Percentiles rank a stretch among this genome's conserved stretches.
Evolutionary conservation across 169 alveolate genomes (phyloP).

Genomic region (Plasmodium gallinaceum): DNA sequence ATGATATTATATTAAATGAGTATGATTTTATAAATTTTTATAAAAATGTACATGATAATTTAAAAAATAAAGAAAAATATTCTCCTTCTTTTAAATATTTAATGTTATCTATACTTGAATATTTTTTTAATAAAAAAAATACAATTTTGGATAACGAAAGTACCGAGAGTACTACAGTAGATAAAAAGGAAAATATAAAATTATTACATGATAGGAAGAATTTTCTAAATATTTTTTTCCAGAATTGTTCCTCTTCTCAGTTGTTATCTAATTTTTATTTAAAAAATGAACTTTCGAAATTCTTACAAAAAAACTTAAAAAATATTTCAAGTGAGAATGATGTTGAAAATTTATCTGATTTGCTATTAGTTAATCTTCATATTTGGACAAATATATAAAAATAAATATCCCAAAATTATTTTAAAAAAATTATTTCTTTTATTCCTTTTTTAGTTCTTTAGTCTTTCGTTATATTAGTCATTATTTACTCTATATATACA

Average conservation of each 20-base stretch:
- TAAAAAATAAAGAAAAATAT: conserved; percentile 31
- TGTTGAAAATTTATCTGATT: conserved; percentile 5
- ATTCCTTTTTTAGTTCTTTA: no score
- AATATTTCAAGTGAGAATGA: neutral
- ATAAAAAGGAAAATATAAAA: conserved; percentile 13
- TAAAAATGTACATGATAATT: conserved; percentile 5
- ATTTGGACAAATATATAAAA: neutral
- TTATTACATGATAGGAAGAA: conserved; percentile 5
- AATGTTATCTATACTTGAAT: conserved; percentile 18
- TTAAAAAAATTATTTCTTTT: neutral
- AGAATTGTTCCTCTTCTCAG: neutral
- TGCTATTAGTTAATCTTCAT: neutral
- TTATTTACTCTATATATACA: no score
- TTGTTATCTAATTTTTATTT: conserved; percentile 23
- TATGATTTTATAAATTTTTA: conserved; percentile 12
- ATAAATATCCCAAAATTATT: no score
- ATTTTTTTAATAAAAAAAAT: conserved; percentile 12
- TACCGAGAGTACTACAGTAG: neutral
- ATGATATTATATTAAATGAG: conserved; percentile 17
- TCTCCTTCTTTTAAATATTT: conserved; percentile 23
- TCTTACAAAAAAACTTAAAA: conserved; percentile 6
- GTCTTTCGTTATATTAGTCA: no score
- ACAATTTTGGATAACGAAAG: neutral
- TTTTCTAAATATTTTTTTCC: conserved; percentile 23
- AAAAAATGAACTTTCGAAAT: conserved; percentile 13